These are phyloP conservation scores for Leccinum subgranulosum DNA, from an alignment of 768 basidiomycete species.

Conservation along the genomic window DNA sequence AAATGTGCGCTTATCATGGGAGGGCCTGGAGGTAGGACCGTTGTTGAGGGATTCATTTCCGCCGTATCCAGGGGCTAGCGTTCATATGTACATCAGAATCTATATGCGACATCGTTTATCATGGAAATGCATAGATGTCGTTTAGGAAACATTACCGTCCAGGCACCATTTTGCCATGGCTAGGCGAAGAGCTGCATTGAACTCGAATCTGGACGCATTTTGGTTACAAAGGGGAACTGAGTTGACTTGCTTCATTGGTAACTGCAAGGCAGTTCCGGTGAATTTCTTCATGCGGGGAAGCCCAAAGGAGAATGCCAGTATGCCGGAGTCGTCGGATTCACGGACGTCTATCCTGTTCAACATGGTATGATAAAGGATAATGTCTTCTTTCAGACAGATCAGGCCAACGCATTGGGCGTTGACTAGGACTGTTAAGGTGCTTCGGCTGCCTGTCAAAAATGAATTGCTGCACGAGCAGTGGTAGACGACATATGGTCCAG, in stretches of 20 bases:
- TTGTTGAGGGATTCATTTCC: background rate
- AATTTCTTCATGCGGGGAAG: background rate
- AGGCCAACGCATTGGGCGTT: background rate
- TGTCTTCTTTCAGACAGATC: slow-evolving; percentile 16
- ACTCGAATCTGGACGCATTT: slow-evolving; percentile 26
- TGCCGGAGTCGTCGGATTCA: background rate
- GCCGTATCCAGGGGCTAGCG: background rate
- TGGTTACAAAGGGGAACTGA: slow-evolving; percentile 42
- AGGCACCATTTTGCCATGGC: slow-evolving; percentile 41
- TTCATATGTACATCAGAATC: background rate
- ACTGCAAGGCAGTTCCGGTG: slow-evolving; percentile 43
- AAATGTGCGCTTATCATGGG: background rate
- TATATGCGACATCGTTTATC: background rate
- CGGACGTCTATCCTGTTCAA: background rate
- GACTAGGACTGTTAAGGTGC: background rate
- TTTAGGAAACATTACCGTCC: slow-evolving; percentile 45
- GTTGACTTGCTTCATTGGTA: slow-evolving; percentile 41
- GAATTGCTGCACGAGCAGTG: background rate
- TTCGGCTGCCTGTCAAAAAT: background rate
- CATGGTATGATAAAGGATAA: slow-evolving; percentile 24
- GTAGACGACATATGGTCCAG: background rate
- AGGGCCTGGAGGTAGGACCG: background rate
- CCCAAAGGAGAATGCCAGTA: background rate
- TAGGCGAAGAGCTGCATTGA: too few species aligned
- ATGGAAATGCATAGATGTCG: background rate